A percentile compares a stretch with the other conserved stretches of the same genome.
These are phyloP conservation scores for Pseudogymnoascus sp. DNA, from an alignment of 2,329 filamentous ascomycete genomes.

Conservation along the genomic window DNA sequence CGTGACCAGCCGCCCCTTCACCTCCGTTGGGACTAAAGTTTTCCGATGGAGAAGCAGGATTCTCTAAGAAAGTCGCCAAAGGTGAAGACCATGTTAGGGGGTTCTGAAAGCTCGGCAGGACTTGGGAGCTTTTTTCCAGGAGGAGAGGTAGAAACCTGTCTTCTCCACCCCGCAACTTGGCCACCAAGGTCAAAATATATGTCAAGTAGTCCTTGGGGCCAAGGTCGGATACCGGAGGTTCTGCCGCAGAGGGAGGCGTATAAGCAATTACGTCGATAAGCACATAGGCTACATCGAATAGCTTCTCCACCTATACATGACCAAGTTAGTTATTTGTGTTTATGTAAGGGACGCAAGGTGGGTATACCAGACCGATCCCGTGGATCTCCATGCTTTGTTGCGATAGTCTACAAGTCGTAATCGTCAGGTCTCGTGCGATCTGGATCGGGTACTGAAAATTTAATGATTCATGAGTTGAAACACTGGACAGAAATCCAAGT, in stretches of 20 bases:
- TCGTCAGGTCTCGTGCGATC: slow-evolving; percentile 49
- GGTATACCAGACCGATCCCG: slow-evolving; percentile 33
- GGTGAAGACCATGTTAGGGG: neutral
- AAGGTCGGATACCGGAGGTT: neutral
- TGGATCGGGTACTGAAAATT: slow-evolving; percentile 54
- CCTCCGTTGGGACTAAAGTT: neutral
- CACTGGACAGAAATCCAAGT: slow-evolving; percentile 55
- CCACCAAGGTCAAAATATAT: slow-evolving; percentile 2
- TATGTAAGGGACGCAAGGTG: neutral
- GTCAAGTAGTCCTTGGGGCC: neutral
- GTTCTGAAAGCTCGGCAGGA: neutral
- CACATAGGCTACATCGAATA: neutral
- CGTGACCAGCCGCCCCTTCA: neutral
- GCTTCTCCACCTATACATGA: neutral
- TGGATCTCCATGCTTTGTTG: slow-evolving; percentile 38
- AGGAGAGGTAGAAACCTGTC: slow-evolving; percentile 3
- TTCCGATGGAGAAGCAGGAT: neutral
- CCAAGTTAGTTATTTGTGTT: neutral
- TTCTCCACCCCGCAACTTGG: slow-evolving; percentile 1
- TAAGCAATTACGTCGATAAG: slow-evolving; percentile 1
- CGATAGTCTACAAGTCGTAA: slow-evolving; percentile 33
- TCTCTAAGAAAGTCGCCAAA: neutral
- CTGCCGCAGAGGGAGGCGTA: neutral
- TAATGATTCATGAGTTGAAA: slow-evolving; percentile 50
- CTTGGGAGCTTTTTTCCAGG: neutral